A percentile compares a stretch with the other conserved stretches of the same genome.
Conservation (phyloP, 2,329 filamentous ascomycete species). For the Monosporascus sp. region DNA sequence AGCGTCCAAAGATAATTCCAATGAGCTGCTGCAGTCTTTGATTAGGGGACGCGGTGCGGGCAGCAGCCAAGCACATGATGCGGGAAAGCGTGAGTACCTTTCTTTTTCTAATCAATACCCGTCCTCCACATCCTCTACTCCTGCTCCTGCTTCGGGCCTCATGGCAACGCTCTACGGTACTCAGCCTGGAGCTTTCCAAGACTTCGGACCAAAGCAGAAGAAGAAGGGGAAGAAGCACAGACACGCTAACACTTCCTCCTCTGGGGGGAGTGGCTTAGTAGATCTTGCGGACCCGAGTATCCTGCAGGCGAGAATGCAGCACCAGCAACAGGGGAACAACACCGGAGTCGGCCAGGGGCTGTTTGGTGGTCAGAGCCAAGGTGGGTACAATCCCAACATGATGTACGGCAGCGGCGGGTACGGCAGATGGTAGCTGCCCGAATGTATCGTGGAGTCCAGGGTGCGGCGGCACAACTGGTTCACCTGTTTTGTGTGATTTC, state of each 20-base stretch:
- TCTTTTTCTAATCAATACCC: slow-evolving; percentile 88
- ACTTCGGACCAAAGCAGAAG: slow-evolving; percentile 94
- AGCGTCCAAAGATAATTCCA: slow-evolving; percentile 63
- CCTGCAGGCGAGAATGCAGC: slow-evolving; percentile 95
- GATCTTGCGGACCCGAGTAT: slow-evolving; percentile 99
- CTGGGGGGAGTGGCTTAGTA: slow-evolving; percentile 97
- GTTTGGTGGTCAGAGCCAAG: slow-evolving; percentile 84
- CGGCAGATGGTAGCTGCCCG: slow-evolving; percentile 56
- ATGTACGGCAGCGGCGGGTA: slow-evolving; percentile 70
- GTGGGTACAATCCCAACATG: slow-evolving; percentile 88
- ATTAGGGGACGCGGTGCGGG: slow-evolving; percentile 66
- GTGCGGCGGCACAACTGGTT: slow-evolving; percentile 17
- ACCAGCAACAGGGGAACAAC: slow-evolving; percentile 70
- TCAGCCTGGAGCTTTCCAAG: slow-evolving; percentile 82
- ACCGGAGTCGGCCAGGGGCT: slow-evolving; percentile 82
- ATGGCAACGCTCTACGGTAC: slow-evolving; percentile 87
- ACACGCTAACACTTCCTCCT: slow-evolving; percentile 99
- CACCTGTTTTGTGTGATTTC: slow-evolving; percentile 27
- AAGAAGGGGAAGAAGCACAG: slow-evolving; percentile 99
- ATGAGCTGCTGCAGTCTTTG: slow-evolving; percentile 77
- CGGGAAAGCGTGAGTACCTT: slow-evolving; percentile 98
- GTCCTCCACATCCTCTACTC: slow-evolving; percentile 73
- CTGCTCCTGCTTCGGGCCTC: slow-evolving; percentile 85
- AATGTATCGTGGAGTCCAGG: slow-evolving; percentile 11
- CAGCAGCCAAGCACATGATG: slow-evolving; percentile 71